A percentile compares a stretch with the other conserved stretches of the same genome.
phyloP scores from a whole-genome alignment of 73 alveolate species.

The Paramecium caudatum region DNA sequence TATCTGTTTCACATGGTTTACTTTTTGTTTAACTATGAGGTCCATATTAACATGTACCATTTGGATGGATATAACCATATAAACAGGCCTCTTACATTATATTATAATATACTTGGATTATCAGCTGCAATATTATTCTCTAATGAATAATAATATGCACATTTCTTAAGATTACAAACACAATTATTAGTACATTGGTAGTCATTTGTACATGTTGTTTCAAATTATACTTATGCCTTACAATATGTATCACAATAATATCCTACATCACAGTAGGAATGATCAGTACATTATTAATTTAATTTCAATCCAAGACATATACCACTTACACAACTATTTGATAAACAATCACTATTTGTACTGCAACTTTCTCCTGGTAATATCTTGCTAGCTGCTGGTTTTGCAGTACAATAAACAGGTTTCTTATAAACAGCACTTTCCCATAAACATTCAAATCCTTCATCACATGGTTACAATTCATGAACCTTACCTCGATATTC shows the following conservation, averaged over 20 bases:
- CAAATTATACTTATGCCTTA: constrained; percentile 43
- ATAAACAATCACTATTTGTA: constrained; percentile 61
- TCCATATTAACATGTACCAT: constrained; percentile 62
- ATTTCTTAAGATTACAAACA: constrained; percentile 70
- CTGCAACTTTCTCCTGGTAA: constrained; percentile 76
- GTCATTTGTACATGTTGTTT: constrained; percentile 55
- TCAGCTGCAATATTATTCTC: constrained; percentile 64
- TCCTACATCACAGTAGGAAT: constrained; percentile 73
- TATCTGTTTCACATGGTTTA: constrained; percentile 66
- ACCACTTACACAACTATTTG: constrained; percentile 56
- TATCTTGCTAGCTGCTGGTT: not conserved
- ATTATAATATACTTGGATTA: constrained; percentile 27
- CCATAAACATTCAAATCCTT: constrained; percentile 52
- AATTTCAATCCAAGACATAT: constrained; percentile 49
- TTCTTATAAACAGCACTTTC: constrained; percentile 17
- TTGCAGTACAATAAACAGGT: constrained; percentile 61
- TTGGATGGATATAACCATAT: constrained; percentile 60
- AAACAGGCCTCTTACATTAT: constrained; percentile 48
- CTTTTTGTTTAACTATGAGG: constrained; percentile 66
- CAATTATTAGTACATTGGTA: constrained; percentile 73
- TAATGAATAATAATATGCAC: constrained; percentile 72
- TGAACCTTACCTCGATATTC: constrained; percentile 70
- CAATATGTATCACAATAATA: constrained; percentile 69
- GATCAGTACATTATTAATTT: constrained; percentile 54
- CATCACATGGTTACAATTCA: constrained; percentile 64